Evolutionary conservation across 129 eudicot species (phyloP).

Genomic region (Helichrysum umbraculigerum): DNA sequence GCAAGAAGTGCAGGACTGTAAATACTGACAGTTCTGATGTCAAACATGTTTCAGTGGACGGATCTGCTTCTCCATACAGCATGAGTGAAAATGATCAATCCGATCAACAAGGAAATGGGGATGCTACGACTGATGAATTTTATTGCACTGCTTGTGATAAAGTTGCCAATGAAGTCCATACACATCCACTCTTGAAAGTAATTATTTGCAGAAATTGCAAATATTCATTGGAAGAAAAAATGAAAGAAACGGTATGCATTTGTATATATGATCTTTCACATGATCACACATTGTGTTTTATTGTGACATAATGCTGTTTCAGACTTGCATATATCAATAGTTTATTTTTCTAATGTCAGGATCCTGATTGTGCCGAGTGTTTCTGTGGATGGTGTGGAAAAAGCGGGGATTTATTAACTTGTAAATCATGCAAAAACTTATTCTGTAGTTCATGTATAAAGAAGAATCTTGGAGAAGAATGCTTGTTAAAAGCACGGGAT

Average conservation of each 20-base stretch:
- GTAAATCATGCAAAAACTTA: conserved; percentile 54
- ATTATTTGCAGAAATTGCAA: conserved; percentile 64
- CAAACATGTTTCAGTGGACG: conserved; percentile 31
- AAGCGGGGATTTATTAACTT: conserved; percentile 45
- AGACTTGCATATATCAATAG: neutral
- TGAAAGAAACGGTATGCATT: conserved; percentile 42
- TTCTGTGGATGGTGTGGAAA: conserved; percentile 82
- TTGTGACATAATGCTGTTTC: neutral
- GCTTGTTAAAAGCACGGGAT: conserved; percentile 41
- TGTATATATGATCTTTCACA: conserved; percentile 7
- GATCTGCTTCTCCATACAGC: conserved; percentile 26
- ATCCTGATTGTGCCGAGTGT: conserved; percentile 59
- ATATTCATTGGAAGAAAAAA: conserved; percentile 45
- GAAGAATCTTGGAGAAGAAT: conserved; percentile 73
- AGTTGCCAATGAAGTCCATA: conserved; percentile 45
- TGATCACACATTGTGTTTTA: conserved; percentile 1
- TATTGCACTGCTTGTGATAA: conserved; percentile 69
- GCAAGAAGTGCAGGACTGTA: conserved; percentile 40
- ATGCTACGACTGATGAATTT: conserved; percentile 27
- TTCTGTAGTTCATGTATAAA: conserved; percentile 61
- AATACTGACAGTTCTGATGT: conserved; percentile 53
- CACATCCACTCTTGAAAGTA: conserved; percentile 67
- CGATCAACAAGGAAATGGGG: conserved; percentile 27
- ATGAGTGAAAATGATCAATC: conserved; percentile 30
- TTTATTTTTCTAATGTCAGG: conserved; percentile 36